Base-by-base conservation (phyloP, 2,329 filamentous ascomycete species). In the Clathrospora elynae region DNA sequence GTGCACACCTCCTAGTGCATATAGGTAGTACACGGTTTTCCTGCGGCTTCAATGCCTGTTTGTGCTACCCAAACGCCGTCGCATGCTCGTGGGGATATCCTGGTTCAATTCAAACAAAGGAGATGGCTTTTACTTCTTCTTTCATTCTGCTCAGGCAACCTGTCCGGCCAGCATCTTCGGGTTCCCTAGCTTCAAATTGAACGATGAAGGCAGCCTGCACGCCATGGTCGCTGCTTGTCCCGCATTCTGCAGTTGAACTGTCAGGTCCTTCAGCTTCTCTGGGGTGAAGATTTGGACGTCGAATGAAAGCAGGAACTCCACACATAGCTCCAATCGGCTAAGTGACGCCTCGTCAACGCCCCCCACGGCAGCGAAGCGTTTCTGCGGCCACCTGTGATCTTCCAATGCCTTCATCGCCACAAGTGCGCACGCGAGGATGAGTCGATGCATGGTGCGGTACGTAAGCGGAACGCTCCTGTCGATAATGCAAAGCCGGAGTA, bases 341-440 rank as follows among this genome's bases (percentile, higher is more conserved):
- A 99, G 78, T 71, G 97, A 90, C 12, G 77, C 75, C 64, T 88
- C 87, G 61, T 83, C 88, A 11, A 97, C 90, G 12, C 92, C 92
- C 28, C 93, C 92, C 1, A 97, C 91, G 53, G 85, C 87, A 12
- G 92, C 85, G 54, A 96, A 84, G 41, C 90, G 86, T 46, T 79
- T 79, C 72, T 96, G 92, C 6, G 88, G 83, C 72, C 95, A 96
- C 57, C 86, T 88, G 39, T 92, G 79, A 68, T 97, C 92, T 70
- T 99, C 92, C n/a, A 96, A 75, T 0, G 90, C 88, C 73, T 97
- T 99, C 81, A 91, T 93, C 10, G 92, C 90, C 3, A 96, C 88
- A 23, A 91, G 78, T 38, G 96, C 77, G 5, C 87, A 88, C 0
- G 90, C 91, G 11, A 99, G 79, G 20, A 95, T 78, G 6, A 97